These are phyloP conservation scores for Cucurbita argyrosperma DNA, from an alignment of 306 rosid genomes.

Conservation along the genomic window DNA sequence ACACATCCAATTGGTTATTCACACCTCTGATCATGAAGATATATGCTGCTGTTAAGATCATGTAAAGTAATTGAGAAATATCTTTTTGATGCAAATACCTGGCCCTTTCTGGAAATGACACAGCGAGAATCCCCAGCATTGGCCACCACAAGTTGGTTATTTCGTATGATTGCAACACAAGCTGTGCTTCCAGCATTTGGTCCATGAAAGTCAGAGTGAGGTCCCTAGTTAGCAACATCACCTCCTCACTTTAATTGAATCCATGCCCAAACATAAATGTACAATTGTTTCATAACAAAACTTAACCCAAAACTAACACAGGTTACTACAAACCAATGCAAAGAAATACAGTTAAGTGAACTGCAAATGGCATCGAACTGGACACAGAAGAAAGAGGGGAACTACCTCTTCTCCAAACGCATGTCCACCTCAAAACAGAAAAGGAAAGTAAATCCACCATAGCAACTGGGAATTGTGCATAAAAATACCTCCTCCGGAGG, in stretches of 20 bases:
- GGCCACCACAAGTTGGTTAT: constrained; percentile 63
- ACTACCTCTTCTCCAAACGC: constrained; percentile 8
- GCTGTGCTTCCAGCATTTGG: constrained; percentile 89
- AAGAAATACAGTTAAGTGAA: not conserved
- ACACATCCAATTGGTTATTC: not conserved
- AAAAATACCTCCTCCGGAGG: constrained; percentile 74
- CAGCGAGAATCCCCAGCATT: constrained; percentile 99
- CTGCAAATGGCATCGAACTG: not conserved
- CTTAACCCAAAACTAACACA: not conserved
- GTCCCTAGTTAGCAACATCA: constrained; percentile 55
- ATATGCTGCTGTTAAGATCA: not conserved
- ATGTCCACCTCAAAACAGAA: constrained; percentile 11
- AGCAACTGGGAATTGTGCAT: constrained; percentile 6
- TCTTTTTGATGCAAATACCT: constrained; percentile 29
- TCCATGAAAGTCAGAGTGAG: constrained; percentile 83
- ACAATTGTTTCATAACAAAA: not conserved
- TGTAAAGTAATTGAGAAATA: not conserved
- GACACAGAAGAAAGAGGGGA: constrained; percentile 1
- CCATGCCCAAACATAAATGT: constrained; percentile 2
- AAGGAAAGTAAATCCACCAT: constrained; percentile 6
- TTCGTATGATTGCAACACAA: constrained; percentile 66
- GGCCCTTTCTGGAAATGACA: constrained; percentile 77
- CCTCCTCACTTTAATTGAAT: constrained; percentile 13
- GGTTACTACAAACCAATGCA: not conserved
- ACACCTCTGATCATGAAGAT: not conserved